These are phyloP conservation scores for Nicotiana rustica DNA, from an alignment of 305 asterid genomes.

Conservation along the genomic window DNA sequence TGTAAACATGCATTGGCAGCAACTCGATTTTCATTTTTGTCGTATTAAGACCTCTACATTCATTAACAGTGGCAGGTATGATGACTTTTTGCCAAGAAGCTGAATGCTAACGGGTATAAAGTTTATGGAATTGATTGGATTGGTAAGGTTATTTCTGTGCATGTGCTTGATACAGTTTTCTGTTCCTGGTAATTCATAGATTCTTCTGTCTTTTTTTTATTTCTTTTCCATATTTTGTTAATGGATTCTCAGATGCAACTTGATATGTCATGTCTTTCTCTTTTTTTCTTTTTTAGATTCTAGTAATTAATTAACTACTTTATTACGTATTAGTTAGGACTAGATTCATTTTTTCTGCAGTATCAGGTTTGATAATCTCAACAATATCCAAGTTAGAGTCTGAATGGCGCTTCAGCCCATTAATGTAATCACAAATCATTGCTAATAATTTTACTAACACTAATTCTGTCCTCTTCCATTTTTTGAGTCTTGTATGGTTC, in stretches of 20 bases:
- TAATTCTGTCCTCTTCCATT: too few species aligned
- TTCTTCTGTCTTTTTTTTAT: background rate
- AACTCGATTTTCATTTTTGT: background rate
- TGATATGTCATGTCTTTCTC: background rate
- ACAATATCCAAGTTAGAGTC: background rate
- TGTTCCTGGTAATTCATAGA: background rate
- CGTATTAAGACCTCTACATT: background rate
- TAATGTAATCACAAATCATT: background rate
- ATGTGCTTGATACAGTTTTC: background rate
- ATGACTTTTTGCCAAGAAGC: constrained; percentile 84
- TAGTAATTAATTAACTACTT: too few species aligned
- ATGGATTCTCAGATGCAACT: too few species aligned
- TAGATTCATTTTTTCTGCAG: too few species aligned
- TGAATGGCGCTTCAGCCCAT: background rate
- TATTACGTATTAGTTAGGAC: too few species aligned
- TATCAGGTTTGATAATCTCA: background rate
- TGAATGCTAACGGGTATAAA: constrained; percentile 83
- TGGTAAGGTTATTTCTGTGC: constrained; percentile 54
- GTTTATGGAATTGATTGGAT: constrained; percentile 96
- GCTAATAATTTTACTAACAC: background rate
- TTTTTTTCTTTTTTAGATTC: background rate
- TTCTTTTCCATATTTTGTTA: background rate
- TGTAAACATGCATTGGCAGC: too few species aligned
- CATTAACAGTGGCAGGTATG: constrained; percentile 78
- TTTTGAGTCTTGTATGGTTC: too few species aligned